Percentiles rank a stretch among this genome's conserved stretches.
phyloP scores from a whole-genome alignment of 1,284 basidiomycete genomes.

The Anthracocystis walkeri region DNA sequence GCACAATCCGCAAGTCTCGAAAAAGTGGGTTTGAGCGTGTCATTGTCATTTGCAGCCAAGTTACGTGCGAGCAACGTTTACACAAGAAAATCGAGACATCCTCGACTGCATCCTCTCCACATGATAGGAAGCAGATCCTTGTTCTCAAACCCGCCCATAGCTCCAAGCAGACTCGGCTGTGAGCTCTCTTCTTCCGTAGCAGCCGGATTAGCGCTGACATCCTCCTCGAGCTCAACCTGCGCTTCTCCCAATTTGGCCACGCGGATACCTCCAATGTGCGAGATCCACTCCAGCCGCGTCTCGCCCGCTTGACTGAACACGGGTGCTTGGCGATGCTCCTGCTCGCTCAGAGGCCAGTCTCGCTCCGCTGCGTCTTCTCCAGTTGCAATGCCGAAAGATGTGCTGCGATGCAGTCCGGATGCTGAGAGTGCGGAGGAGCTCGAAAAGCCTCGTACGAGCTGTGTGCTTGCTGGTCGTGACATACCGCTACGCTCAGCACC shows the following conservation, averaged over 20 bases:
- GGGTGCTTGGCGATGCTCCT: constrained; percentile 47
- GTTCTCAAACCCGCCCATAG: constrained; percentile 40
- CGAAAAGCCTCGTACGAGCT: constrained; percentile 46
- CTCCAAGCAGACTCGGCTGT: constrained; percentile 34
- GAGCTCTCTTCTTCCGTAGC: not conserved
- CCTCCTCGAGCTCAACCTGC: constrained; percentile 26
- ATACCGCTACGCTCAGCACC: constrained; percentile 16
- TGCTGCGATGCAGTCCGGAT: constrained; percentile 29
- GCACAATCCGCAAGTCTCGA: too few relatives aligned
- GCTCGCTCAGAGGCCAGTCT: constrained; percentile 46
- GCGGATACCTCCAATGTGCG: constrained; percentile 61
- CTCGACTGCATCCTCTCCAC: constrained; percentile 52
- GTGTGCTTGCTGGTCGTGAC: constrained; percentile 26
- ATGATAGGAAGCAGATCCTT: constrained; percentile 49
- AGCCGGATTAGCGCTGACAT: not conserved
- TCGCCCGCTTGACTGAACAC: constrained; percentile 57
- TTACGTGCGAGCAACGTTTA: constrained; percentile 3
- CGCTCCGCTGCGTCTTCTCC: constrained; percentile 19
- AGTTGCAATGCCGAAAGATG: constrained; percentile 16
- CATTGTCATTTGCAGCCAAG: not conserved
- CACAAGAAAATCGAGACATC: constrained; percentile 53
- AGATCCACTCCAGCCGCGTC: constrained; percentile 63
- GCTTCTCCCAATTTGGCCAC: constrained; percentile 53
- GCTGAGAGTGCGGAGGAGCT: constrained; percentile 37
- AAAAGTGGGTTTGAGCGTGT: too few relatives aligned